A percentile compares a stretch with the other conserved stretches of the same genome.
These are phyloP conservation scores for Penicillium arizonense DNA, from an alignment of 495 filamentous ascomycete genomes.

Conservation along the genomic window DNA sequence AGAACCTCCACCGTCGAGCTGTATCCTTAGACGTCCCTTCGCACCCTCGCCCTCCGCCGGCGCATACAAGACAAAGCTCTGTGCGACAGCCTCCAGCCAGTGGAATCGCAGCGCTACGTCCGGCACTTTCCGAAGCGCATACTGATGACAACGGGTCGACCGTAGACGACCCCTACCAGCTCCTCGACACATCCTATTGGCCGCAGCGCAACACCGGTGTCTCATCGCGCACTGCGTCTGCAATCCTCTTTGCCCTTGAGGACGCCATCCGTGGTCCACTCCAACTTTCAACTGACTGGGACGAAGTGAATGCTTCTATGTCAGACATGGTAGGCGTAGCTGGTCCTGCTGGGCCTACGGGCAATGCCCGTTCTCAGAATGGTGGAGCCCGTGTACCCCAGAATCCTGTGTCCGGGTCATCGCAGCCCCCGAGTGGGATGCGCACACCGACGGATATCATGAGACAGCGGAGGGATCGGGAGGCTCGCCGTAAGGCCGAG, in stretches of 20 bases:
- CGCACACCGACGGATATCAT: slow-evolving; percentile 70
- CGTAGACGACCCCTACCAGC: slow-evolving; percentile 34
- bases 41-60: slow-evolving; percentile 20
- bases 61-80: slow-evolving; percentile 28
- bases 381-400: slow-evolving; percentile 45
- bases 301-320: slow-evolving; percentile 94
- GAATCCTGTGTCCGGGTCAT: slow-evolving; percentile 46
- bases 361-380: slow-evolving; percentile 49
- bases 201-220: slow-evolving; percentile 56
- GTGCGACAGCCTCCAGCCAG: slow-evolving; percentile 20
- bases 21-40: slow-evolving; percentile 34
- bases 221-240: slow-evolving; percentile 65
- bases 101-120: slow-evolving; percentile 29
- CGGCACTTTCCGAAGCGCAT: slow-evolving; percentile 37
- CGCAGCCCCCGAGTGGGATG: slow-evolving; percentile 43
- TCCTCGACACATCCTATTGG: slow-evolving; percentile 44
- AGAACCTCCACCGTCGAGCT: slow-evolving; percentile 35
- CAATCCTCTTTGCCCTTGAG: slow-evolving; percentile 89
- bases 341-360: slow-evolving; percentile 34
- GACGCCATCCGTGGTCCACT: slow-evolving; percentile 83
- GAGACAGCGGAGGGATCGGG: slow-evolving; percentile 66
- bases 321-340: slow-evolving; percentile 69
- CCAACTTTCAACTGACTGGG: slow-evolving; percentile 77
- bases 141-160: slow-evolving; percentile 42
- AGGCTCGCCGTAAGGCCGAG: slow-evolving; percentile 64